A percentile compares a stretch with the other conserved stretches of the same genome.
Evolutionary conservation across 2,329 filamentous ascomycete genomes (phyloP).

Genomic region (Aspergillus ochraceus): DNA sequence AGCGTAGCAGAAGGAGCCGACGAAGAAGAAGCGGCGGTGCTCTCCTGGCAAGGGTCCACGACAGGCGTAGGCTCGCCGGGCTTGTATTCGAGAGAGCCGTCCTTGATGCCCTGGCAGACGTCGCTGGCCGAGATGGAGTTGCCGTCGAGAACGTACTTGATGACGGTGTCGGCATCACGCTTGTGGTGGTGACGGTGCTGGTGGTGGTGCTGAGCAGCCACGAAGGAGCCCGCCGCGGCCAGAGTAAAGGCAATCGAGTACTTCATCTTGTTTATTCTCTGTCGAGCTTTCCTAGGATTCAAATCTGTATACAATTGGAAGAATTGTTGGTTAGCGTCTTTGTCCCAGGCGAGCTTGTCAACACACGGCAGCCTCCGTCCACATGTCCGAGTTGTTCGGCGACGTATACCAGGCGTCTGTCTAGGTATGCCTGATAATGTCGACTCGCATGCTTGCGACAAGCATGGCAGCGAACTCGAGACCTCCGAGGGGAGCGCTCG

Average conservation of each 20-base stretch:
- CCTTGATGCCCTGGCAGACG: constrained; percentile 69
- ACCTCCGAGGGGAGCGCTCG: not conserved
- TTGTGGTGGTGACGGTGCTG: constrained; percentile 44
- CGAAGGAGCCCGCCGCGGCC: constrained; percentile 45
- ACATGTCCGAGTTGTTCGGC: not conserved
- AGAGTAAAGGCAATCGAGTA: constrained; percentile 40
- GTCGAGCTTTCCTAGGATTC: not conserved
- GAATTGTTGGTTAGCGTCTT: not conserved
- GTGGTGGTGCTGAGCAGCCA: constrained; percentile 44
- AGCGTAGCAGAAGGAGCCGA: constrained; percentile 27
- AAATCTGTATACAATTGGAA: not conserved
- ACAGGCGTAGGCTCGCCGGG: constrained; percentile 61
- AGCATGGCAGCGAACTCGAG: not conserved
- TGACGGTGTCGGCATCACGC: constrained; percentile 56
- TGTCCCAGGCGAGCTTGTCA: not conserved
- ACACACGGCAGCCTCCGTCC: not conserved
- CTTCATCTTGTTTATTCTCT: constrained; percentile 36
- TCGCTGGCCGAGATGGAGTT: constrained; percentile 46
- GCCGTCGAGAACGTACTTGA: constrained; percentile 71
- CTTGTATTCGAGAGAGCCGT: constrained; percentile 62
- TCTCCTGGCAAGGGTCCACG: constrained; percentile 50
- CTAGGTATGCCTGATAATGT: not conserved
- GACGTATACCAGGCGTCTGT: not conserved
- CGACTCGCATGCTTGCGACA: not conserved
- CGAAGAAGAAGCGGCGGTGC: constrained; percentile 35